Conservation (phyloP, 352 stramenopile species). For the Pythium angustatum region DNA sequence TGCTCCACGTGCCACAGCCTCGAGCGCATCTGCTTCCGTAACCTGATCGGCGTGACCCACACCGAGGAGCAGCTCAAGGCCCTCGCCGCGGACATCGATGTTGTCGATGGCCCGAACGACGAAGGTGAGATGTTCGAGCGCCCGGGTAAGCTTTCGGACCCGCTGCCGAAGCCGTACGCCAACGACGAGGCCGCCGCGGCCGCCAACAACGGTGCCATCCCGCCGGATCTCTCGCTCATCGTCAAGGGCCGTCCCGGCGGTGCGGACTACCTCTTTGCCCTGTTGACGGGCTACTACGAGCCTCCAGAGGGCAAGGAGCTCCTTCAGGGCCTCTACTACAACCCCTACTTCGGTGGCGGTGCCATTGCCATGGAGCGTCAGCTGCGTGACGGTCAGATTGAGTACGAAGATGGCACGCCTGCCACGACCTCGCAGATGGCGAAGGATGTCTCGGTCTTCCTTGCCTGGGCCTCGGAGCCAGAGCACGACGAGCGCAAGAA, state of each 20-base stretch:
- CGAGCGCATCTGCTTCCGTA: conserved; percentile 97
- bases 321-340: conserved; percentile 94
- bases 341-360: conserved; percentile 98
- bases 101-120: conserved; percentile 97
- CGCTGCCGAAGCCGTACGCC: conserved; percentile 94
- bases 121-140: conserved; percentile 99
- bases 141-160: conserved; percentile 96
- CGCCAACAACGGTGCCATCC: conserved; percentile 97
- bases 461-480: conserved; percentile 96
- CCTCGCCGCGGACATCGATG: conserved; percentile 94
- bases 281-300: conserved; percentile 98
- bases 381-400: conserved; percentile 96
- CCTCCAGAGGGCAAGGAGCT: conserved; percentile 90
- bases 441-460: conserved; percentile 97
- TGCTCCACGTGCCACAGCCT: conserved; percentile 98
- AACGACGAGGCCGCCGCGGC: conserved; percentile 97
- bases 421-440: conserved; percentile 98
- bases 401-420: conserved; percentile 97
- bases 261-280: conserved; percentile 96
- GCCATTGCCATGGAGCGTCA: conserved; percentile 98
- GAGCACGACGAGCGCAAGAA: conserved; percentile 99
- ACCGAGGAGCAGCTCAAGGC: conserved; percentile 91
- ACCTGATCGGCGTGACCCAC: conserved; percentile 97
- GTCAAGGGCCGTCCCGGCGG: conserved; percentile 95
- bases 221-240: conserved; percentile 98